These are phyloP conservation scores for Salix arbutifolia DNA, from an alignment of 345 rosid genomes.

Conservation along the genomic window DNA sequence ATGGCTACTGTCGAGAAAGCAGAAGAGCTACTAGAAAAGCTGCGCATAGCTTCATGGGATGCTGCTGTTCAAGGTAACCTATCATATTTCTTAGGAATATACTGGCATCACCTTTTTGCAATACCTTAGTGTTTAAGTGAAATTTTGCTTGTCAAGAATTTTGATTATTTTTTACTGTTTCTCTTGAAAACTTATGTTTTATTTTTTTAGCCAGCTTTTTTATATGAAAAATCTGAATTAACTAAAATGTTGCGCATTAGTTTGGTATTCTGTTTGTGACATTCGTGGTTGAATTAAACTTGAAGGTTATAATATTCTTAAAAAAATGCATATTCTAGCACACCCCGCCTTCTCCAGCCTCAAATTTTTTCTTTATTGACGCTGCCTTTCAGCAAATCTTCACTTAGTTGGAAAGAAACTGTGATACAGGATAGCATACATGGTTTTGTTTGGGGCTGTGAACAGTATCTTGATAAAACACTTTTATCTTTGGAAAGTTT, in stretches of 20 bases:
- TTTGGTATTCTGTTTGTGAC: background rate
- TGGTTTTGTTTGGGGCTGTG: too few species aligned
- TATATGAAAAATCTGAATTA: background rate
- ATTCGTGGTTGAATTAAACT: background rate
- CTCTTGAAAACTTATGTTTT: background rate
- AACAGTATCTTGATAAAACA: too few species aligned
- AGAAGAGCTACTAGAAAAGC: slow-evolving; percentile 73
- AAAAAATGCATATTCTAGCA: background rate
- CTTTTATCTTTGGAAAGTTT: too few species aligned
- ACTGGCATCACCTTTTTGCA: background rate
- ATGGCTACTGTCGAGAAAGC: slow-evolving; percentile 93
- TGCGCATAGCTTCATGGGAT: slow-evolving; percentile 80
- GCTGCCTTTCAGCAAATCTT: background rate
- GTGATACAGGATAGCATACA: too few species aligned
- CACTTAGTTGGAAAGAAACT: background rate
- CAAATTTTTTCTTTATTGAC: background rate
- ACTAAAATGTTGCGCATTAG: background rate
- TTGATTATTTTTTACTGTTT: background rate
- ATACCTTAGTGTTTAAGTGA: background rate
- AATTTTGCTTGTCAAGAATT: background rate
- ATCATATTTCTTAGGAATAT: slow-evolving; percentile 1
- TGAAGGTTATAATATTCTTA: background rate
- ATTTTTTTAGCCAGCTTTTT: background rate
- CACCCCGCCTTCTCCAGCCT: background rate
- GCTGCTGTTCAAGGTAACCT: slow-evolving; percentile 76